Conservation (phyloP, 305 asterid genomes). For the Nicotiana rustica region DNA sequence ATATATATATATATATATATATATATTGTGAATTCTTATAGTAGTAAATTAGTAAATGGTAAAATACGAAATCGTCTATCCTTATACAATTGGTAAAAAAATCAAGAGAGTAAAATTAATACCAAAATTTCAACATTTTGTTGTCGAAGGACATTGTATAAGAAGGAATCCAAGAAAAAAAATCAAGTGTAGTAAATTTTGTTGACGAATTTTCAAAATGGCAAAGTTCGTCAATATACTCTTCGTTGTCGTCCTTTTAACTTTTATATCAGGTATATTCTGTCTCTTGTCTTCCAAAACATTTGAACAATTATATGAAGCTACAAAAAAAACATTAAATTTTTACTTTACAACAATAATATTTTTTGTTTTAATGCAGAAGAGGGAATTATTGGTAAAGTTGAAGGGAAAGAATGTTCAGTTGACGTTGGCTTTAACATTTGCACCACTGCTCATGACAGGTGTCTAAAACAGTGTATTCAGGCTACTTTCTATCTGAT, state of each 20-base stretch:
- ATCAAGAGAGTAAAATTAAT: neutral
- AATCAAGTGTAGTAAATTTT: neutral
- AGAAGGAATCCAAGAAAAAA: neutral
- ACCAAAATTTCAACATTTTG: neutral
- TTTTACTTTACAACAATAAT: too few species aligned
- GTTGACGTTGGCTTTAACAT: neutral
- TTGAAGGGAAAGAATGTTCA: neutral
- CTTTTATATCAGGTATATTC: neutral
- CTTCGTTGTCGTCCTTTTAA: neutral
- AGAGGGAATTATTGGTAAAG: neutral
- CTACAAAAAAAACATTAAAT: neutral
- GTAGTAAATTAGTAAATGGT: neutral
- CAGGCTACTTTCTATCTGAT: neutral
- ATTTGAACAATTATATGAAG: neutral
- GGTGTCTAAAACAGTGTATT: neutral
- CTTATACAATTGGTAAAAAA: neutral
- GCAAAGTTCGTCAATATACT: neutral
- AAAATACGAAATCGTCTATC: neutral
- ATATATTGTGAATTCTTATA: neutral
- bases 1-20: neutral
- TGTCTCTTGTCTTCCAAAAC: neutral
- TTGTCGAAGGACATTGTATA: neutral
- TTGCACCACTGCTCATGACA: neutral
- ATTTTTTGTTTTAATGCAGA: neutral
- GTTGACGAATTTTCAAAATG: neutral